Conservation (phyloP, 352 stramenopile species). For the Phytophthora fragariae region DNA sequence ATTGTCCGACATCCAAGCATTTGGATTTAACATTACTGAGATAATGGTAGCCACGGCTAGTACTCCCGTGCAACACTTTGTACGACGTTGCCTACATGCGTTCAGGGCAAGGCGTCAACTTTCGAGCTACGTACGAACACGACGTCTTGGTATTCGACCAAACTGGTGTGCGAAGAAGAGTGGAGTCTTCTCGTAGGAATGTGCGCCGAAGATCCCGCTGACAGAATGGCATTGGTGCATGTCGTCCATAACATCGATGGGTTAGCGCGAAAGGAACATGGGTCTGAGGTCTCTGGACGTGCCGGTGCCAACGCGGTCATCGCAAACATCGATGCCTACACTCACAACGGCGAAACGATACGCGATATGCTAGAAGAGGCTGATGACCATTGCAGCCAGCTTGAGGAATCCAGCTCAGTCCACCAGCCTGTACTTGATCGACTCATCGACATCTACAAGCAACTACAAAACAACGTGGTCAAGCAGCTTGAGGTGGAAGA, state of each 20-base stretch:
- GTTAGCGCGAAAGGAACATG: background rate
- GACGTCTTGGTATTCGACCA: background rate
- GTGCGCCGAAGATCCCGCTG: background rate
- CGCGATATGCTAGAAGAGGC: background rate
- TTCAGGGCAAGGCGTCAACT: background rate
- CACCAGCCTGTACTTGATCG: slow-evolving; percentile 1
- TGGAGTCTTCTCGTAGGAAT: slow-evolving; percentile 3
- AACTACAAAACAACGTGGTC: background rate
- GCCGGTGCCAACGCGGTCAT: background rate
- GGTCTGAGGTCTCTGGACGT: background rate
- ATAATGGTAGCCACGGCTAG: background rate
- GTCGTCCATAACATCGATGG: background rate
- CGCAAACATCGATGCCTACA: background rate
- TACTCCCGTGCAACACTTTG: background rate
- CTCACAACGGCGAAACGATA: background rate
- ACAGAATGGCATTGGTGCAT: background rate
- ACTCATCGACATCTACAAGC: background rate
- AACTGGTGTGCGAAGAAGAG: background rate
- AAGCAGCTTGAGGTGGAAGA: background rate
- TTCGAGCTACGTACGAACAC: background rate
- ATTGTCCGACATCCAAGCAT: background rate
- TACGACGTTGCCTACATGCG: background rate
- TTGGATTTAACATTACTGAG: background rate
- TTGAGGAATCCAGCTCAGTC: background rate
- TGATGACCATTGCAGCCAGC: background rate